Conservation (phyloP, 179 eudicot species). For the Dionaea muscipula region DNA sequence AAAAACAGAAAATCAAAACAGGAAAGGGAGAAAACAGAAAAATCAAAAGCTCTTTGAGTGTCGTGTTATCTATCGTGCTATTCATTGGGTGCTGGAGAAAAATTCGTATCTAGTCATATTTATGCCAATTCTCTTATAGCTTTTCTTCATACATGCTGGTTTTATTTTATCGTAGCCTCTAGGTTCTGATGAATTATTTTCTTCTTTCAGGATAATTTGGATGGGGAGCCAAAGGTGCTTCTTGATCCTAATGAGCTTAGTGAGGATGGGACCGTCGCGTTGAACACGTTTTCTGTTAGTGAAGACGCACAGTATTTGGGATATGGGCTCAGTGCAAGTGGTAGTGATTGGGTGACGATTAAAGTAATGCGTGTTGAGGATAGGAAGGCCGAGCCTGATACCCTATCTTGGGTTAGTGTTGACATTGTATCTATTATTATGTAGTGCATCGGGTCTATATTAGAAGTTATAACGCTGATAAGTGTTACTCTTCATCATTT, state of each 20-base stretch:
- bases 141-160: no score
- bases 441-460: neutral
- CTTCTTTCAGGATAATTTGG: constrained; percentile 50
- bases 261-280: constrained; percentile 83
- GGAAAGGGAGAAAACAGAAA: no score
- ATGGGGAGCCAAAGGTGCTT: constrained; percentile 74
- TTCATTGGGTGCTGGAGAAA: no score
- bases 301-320: constrained; percentile 88
- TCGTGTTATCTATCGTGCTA: no score
- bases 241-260: constrained; percentile 88
- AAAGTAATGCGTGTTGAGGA: constrained; percentile 73
- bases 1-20: no score
- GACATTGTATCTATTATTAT: neutral
- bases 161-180: neutral
- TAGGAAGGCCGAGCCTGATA: constrained; percentile 53
- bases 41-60: no score
- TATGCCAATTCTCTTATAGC: no score
- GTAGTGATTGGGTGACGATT: constrained; percentile 95
- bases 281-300: constrained; percentile 52
- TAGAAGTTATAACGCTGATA: neutral
- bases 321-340: constrained; percentile 80
- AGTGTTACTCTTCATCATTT: neutral
- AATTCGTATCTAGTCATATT: no score
- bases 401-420: constrained; percentile 66
- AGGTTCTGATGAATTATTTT: neutral